Conservation (phyloP, 306 rosid genomes). For the Glycine tomentella region DNA sequence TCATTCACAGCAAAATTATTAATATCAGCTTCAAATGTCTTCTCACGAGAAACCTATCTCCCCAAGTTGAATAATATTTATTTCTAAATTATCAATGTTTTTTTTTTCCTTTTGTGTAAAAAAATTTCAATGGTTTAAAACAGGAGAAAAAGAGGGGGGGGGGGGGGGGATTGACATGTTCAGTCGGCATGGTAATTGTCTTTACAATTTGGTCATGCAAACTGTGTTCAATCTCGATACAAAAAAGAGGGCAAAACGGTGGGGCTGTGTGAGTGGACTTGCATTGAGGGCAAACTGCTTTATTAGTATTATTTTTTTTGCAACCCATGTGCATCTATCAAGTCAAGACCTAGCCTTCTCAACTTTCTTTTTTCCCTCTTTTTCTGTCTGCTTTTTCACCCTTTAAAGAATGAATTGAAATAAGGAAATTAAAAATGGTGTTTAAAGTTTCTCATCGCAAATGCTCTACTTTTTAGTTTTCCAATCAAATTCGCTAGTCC, state of each 20-base stretch:
- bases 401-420: conserved; percentile 8
- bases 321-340: conserved; percentile 48
- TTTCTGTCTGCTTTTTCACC: conserved; percentile 5
- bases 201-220: no score
- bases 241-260: background rate
- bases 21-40: conserved; percentile 23
- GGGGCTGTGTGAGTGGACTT: conserved; percentile 33
- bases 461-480: background rate
- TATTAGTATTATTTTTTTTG: conserved; percentile 28
- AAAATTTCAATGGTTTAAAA: background rate
- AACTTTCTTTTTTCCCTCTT: background rate
- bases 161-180: no score
- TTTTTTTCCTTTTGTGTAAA: background rate
- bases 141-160: no score
- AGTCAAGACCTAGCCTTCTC: conserved; percentile 19
- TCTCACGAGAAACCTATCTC: conserved; percentile 28
- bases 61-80: background rate
- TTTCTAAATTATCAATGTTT: background rate
- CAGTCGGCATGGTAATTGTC: no score
- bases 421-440: background rate
- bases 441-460: conserved; percentile 5
- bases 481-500: background rate
- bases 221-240: no score
- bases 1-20: conserved; percentile 25
- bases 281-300: conserved; percentile 15